Evolutionary conservation across 2,329 filamentous ascomycete genomes (phyloP).

Genomic region (Fusarium udum): DNA sequence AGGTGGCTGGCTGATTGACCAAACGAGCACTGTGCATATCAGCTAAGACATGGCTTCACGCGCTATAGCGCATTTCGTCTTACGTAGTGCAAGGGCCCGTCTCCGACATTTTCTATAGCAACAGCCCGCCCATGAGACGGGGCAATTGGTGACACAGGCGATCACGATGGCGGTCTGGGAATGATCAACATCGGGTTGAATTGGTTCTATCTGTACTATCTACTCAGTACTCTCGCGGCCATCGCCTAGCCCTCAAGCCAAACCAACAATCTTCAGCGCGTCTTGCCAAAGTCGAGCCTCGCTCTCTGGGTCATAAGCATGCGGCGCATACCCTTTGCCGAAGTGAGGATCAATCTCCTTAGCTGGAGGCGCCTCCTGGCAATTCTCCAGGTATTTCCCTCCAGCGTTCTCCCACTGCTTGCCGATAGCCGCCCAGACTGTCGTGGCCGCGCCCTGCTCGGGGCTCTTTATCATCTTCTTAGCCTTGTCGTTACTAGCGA

Average conservation of each 20-base stretch:
- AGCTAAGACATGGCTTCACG: not conserved
- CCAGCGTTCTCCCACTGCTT: constrained; percentile 30
- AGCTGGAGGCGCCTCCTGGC: constrained; percentile 3
- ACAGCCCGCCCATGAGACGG: not conserved
- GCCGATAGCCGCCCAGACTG: constrained; percentile 35
- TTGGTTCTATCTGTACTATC: not conserved
- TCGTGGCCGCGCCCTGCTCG: constrained; percentile 36
- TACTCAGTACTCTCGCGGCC: not conserved
- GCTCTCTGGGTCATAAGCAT: constrained; percentile 21
- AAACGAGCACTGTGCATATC: not conserved
- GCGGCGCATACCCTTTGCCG: constrained; percentile 1
- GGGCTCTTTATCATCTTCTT: constrained; percentile 8
- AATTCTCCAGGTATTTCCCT: constrained; percentile 29
- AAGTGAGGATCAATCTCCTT: not conserved
- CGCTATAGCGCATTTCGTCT: not conserved
- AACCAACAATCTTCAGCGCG: constrained; percentile 27
- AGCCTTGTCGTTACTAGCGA: not conserved
- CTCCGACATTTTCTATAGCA: not conserved
- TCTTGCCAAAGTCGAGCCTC: constrained; percentile 31
- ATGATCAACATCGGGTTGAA: not conserved
- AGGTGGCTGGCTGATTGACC: constrained; percentile 1
- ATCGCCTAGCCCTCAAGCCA: not conserved
- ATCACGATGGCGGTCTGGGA: not conserved
- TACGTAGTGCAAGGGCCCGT: not conserved
- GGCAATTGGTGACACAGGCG: not conserved